Conservation (phyloP, 805 yeast species). For the Debaryomyces hansenii region DNA sequence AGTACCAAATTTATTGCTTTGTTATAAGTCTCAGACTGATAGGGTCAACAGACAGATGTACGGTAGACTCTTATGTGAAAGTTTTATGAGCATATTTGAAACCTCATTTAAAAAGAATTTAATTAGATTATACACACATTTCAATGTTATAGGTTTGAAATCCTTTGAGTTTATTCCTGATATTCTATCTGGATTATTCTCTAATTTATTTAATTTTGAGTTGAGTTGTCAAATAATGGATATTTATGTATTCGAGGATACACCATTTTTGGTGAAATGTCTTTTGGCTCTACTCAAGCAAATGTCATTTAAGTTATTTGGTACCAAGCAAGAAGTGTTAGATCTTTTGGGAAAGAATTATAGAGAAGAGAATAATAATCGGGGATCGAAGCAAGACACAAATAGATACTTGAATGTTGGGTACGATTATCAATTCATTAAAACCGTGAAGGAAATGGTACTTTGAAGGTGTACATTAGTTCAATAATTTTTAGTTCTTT, state of each 20-base stretch:
- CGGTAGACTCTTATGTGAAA: constrained; percentile 6
- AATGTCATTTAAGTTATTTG: constrained; percentile 51
- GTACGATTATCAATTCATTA: constrained; percentile 48
- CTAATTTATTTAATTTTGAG: constrained; percentile 47
- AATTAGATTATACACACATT: constrained; percentile 50
- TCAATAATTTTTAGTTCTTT: not conserved
- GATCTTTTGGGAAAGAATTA: constrained; percentile 21
- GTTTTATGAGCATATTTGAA: constrained; percentile 40
- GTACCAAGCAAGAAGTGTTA: constrained; percentile 47
- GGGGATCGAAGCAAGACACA: not conserved
- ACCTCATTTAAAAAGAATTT: constrained; percentile 43
- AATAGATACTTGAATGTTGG: constrained; percentile 48
- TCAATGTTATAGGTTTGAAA: constrained; percentile 40
- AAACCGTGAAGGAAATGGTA: constrained; percentile 28
- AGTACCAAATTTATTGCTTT: constrained; percentile 17
- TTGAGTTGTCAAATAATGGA: constrained; percentile 53
- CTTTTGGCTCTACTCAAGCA: constrained; percentile 52
- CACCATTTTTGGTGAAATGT: constrained; percentile 51
- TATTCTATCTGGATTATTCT: constrained; percentile 45
- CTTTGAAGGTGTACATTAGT: not conserved
- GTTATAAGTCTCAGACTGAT: constrained; percentile 8
- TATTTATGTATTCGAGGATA: constrained; percentile 62
- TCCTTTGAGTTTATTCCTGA: constrained; percentile 43
- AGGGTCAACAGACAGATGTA: not conserved
- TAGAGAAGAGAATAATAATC: constrained; percentile 2